Percentiles rank a stretch among this genome's conserved stretches.
These are phyloP conservation scores for Poronia punctata DNA, from an alignment of 495 filamentous ascomycete genomes.

Conservation along the genomic window DNA sequence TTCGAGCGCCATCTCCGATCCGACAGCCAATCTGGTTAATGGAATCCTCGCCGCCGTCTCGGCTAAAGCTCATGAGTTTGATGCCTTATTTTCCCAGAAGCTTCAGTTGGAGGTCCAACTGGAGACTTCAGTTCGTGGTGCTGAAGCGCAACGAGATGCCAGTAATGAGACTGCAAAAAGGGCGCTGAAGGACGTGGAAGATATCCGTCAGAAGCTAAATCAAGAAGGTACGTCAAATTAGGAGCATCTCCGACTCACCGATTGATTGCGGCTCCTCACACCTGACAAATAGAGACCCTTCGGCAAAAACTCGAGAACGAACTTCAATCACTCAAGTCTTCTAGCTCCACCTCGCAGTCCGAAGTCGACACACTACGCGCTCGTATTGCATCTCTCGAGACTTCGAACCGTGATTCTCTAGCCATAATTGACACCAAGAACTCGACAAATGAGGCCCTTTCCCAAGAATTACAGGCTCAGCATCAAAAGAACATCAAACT, in stretches of 20 bases:
- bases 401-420: constrained; percentile 83
- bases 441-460: constrained; percentile 73
- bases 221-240: constrained; percentile 59
- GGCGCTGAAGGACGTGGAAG: constrained; percentile 68
- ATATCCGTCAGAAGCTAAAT: constrained; percentile 69
- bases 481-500: constrained; percentile 83
- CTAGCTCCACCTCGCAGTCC: constrained; percentile 64
- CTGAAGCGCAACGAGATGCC: constrained; percentile 71
- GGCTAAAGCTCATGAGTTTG: constrained; percentile 69
- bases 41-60: constrained; percentile 60
- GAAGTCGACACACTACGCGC: constrained; percentile 69
- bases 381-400: constrained; percentile 78
- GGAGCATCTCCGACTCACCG: no score
- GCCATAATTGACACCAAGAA: constrained; percentile 85
- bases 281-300: constrained; percentile 25
- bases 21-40: constrained; percentile 70
- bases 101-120: constrained; percentile 84
- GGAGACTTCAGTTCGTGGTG: constrained; percentile 74
- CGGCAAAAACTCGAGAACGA: constrained; percentile 63
- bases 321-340: constrained; percentile 69
- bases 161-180: constrained; percentile 77
- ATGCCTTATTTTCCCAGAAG: constrained; percentile 74
- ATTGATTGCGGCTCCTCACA: constrained; percentile 9
- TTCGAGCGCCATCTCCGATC: constrained; percentile 56
- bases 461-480: constrained; percentile 75